Conservation (phyloP, 2,329 filamentous ascomycete species). For the Didymella glomerata region DNA sequence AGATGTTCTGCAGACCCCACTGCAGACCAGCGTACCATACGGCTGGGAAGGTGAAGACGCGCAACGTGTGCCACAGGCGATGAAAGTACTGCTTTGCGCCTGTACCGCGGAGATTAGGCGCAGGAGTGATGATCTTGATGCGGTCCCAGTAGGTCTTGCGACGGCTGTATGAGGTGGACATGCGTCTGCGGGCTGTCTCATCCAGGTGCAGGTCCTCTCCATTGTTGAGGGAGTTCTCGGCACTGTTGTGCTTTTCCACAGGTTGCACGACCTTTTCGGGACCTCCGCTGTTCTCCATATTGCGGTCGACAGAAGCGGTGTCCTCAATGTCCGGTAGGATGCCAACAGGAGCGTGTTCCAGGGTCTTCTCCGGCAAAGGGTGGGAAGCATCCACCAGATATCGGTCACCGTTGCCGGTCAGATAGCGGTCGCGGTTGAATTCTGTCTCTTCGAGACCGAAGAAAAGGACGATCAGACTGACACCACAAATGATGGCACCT, state of each 20-base stretch:
- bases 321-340: conserved; percentile 11
- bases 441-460: conserved; percentile 31
- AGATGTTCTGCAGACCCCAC: conserved; percentile 69
- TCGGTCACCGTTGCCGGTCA: conserved; percentile 16
- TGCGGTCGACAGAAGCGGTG: background rate
- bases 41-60: conserved; percentile 66
- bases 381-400: conserved; percentile 20
- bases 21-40: conserved; percentile 66
- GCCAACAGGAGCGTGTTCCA: conserved; percentile 12
- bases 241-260: conserved; percentile 17
- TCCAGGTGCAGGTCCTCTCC: conserved; percentile 7
- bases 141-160: conserved; percentile 63
- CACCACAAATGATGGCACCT: conserved; percentile 28
- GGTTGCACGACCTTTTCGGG: conserved; percentile 18
- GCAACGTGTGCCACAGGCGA: conserved; percentile 64
- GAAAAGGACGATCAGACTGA: conserved; percentile 26
- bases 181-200: conserved; percentile 25
- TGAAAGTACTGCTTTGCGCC: conserved; percentile 64
- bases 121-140: conserved; percentile 64
- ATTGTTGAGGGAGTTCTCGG: conserved; percentile 11
- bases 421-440: conserved; percentile 27
- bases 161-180: conserved; percentile 23
- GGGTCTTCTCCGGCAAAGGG: conserved; percentile 15
- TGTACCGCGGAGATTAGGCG: conserved; percentile 62
- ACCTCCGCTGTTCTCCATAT: conserved; percentile 1